Conservation (phyloP, 2,329 filamentous ascomycete genomes). For the Stemphylium vesicarium region DNA sequence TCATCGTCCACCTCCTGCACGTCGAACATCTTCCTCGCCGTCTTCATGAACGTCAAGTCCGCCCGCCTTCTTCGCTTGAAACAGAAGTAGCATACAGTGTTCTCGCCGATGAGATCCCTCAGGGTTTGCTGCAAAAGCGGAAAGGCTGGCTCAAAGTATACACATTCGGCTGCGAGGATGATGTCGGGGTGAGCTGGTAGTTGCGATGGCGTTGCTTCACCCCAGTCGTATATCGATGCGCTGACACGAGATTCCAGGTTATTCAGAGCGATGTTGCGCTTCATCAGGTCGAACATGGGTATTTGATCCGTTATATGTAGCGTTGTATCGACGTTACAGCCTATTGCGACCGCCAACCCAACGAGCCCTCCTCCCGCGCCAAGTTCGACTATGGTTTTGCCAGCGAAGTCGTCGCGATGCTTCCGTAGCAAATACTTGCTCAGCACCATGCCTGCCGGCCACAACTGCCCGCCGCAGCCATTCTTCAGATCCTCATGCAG, state of each 20-base stretch:
- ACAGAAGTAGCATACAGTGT: constrained; percentile 81
- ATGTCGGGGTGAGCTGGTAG: constrained; percentile 70
- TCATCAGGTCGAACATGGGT: constrained; percentile 85
- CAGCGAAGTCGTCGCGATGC: constrained; percentile 66
- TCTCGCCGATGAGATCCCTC: constrained; percentile 69
- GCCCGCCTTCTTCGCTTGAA: constrained; percentile 90
- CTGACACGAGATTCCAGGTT: constrained; percentile 66
- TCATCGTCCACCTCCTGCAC: constrained; percentile 58
- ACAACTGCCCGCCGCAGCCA: constrained; percentile 91
- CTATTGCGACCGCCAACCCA: constrained; percentile 66
- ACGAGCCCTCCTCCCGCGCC: constrained; percentile 92
- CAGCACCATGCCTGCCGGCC: constrained; percentile 91
- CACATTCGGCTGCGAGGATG: constrained; percentile 71
- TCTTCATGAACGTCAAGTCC: constrained; percentile 61
- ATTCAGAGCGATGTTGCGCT: constrained; percentile 86
- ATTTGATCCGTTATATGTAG: constrained; percentile 85
- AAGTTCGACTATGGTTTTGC: constrained; percentile 84
- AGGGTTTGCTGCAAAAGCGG: constrained; percentile 83
- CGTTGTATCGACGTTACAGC: constrained; percentile 60
- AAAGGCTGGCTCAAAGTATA: constrained; percentile 96
- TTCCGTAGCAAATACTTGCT: constrained; percentile 83
- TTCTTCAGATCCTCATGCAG: constrained; percentile 85
- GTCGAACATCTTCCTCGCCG: constrained; percentile 56
- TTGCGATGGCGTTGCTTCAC: constrained; percentile 49
- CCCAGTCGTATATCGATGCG: constrained; percentile 82